Conservation (phyloP, 805 yeast species). For the Saturnispora halmiae region DNA sequence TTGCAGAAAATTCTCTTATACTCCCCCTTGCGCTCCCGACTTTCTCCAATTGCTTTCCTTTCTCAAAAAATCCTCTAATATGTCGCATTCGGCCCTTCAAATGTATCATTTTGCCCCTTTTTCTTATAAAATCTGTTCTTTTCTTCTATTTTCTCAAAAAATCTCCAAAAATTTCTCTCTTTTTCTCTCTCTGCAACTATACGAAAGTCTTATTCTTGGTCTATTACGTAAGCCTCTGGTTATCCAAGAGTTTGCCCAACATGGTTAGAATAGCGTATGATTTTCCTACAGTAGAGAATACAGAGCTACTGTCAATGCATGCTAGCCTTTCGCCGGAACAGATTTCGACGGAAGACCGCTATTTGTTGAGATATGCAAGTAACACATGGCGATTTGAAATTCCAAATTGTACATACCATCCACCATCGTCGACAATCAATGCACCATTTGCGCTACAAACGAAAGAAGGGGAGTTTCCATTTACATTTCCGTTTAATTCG, state of each 20-base stretch:
- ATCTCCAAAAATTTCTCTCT: no score
- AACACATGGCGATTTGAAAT: slow-evolving; percentile 17
- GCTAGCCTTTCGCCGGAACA: slow-evolving; percentile 22
- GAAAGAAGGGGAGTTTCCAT: background rate
- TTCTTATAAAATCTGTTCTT: background rate
- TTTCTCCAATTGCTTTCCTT: no score
- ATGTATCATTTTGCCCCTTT: background rate
- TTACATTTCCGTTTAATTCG: slow-evolving; percentile 8
- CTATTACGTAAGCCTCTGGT: background rate
- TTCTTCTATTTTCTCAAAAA: background rate
- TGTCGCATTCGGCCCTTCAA: slow-evolving; percentile 3
- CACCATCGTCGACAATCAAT: slow-evolving; percentile 4
- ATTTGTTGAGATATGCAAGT: slow-evolving; percentile 18
- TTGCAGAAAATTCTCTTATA: no score
- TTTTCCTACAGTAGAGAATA: slow-evolving; percentile 26
- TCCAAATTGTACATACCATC: slow-evolving; percentile 10
- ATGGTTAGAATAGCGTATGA: slow-evolving; percentile 15
- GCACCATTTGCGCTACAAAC: slow-evolving; percentile 7
- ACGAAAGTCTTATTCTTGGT: no score
- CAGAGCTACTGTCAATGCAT: slow-evolving; percentile 20
- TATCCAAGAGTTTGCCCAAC: background rate
- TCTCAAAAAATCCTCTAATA: no score
- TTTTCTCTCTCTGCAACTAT: no score
- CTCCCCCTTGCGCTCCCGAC: no score
- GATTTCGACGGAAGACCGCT: slow-evolving; percentile 15